phyloP scores from a whole-genome alignment of 768 basidiomycete genomes.

The Mycena chlorophos region DNA sequence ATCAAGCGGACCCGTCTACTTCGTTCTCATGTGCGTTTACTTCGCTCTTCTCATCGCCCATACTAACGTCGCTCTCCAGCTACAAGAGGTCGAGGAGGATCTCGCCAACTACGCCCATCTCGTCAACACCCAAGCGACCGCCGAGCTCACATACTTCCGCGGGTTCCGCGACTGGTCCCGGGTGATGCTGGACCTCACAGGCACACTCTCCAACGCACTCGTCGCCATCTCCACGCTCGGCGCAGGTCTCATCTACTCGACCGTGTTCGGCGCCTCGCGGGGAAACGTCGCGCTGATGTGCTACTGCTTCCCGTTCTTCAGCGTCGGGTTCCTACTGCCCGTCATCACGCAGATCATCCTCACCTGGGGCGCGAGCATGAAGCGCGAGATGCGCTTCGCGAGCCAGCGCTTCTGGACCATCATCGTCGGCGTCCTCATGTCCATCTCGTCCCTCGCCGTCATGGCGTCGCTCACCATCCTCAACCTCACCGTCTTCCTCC shows the following conservation, averaged over 20 bases:
- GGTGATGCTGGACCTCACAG: slow-evolving; percentile 12
- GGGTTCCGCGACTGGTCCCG: slow-evolving; percentile 26
- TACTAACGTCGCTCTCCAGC: slow-evolving; percentile 9
- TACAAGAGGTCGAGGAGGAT: slow-evolving; percentile 20
- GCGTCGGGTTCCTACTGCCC: slow-evolving; percentile 27
- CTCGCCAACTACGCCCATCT: slow-evolving; percentile 13
- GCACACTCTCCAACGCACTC: slow-evolving; percentile 13
- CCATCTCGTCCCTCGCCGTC: slow-evolving; percentile 17
- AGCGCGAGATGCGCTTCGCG: slow-evolving; percentile 24
- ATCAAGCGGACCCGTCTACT: slow-evolving; percentile 10
- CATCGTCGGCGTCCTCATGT: slow-evolving; percentile 17
- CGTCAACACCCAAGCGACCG: slow-evolving; percentile 21
- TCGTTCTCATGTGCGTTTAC: slow-evolving; percentile 11
- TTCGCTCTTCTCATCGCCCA: neutral
- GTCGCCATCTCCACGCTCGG: slow-evolving; percentile 25
- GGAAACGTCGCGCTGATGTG: slow-evolving; percentile 28
- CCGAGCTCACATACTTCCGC: slow-evolving; percentile 24
- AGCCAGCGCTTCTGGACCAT: slow-evolving; percentile 28
- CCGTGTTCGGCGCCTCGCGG: slow-evolving; percentile 25
- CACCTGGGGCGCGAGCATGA: slow-evolving; percentile 22
- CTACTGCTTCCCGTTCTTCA: slow-evolving; percentile 31
- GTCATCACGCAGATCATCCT: slow-evolving; percentile 23
- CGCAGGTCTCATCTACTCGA: slow-evolving; percentile 27
- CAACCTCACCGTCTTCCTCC: slow-evolving; percentile 18
- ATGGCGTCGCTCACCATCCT: slow-evolving; percentile 25